Conservation (phyloP, 2,329 filamentous ascomycete species). For the Fusarium sp. region DNA sequence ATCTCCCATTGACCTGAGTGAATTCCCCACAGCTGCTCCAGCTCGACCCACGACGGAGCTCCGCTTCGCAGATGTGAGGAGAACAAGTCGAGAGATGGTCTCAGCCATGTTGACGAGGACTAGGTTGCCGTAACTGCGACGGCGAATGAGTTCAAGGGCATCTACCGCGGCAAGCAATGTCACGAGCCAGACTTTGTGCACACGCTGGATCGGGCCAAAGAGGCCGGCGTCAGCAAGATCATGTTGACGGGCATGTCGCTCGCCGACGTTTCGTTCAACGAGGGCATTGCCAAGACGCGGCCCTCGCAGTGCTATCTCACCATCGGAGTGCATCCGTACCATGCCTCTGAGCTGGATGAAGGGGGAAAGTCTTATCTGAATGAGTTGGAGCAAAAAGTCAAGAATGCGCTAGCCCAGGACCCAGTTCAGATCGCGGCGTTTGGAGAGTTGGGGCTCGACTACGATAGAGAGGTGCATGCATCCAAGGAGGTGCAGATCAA, state of each 20-base stretch:
- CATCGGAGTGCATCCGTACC: slow-evolving; percentile 67
- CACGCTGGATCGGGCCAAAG: slow-evolving; percentile 59
- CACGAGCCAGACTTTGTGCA: slow-evolving; percentile 62
- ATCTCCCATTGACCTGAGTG: slow-evolving; percentile 39
- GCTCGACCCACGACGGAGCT: slow-evolving; percentile 38
- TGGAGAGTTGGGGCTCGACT: slow-evolving; percentile 67
- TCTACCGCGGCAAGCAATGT: slow-evolving; percentile 65
- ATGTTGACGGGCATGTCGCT: slow-evolving; percentile 59
- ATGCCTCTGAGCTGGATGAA: slow-evolving; percentile 61
- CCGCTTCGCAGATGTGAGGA: slow-evolving; percentile 47
- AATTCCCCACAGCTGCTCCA: slow-evolving; percentile 43
- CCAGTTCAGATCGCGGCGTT: slow-evolving; percentile 59
- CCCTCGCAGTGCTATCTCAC: slow-evolving; percentile 60
- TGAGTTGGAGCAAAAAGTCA: slow-evolving; percentile 44
- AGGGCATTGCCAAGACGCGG: slow-evolving; percentile 48
- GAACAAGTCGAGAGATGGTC: neutral
- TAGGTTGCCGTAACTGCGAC: slow-evolving; percentile 58
- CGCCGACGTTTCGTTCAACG: slow-evolving; percentile 49
- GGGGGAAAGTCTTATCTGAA: slow-evolving; percentile 45
- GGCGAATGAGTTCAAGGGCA: slow-evolving; percentile 63
- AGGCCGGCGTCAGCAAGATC: slow-evolving; percentile 60
- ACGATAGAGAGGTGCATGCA: slow-evolving; percentile 62
- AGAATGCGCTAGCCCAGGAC: slow-evolving; percentile 44
- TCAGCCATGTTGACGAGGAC: slow-evolving; percentile 10
- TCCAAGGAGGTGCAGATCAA: slow-evolving; percentile 52